phyloP scores from a whole-genome alignment of 352 stramenopile species.

The Phytopythium oedochilum region DNA sequence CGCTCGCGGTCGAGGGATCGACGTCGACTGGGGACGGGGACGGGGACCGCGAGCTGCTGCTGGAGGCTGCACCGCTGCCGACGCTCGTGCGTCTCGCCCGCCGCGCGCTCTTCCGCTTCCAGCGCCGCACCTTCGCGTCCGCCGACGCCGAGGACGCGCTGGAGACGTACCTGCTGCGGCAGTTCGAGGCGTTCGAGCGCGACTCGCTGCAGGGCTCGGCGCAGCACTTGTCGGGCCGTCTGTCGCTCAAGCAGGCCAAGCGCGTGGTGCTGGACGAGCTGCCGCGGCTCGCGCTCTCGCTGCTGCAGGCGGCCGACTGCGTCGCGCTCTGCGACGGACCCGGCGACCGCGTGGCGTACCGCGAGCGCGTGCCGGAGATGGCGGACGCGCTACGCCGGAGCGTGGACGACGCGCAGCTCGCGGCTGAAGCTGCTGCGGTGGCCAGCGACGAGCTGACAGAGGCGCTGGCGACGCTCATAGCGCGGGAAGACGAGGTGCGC shows the following conservation, averaged over 20 bases:
- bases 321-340: conserved; percentile 21
- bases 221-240: conserved; percentile 38
- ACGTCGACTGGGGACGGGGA: background rate
- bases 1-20: conserved; percentile 13
- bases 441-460: conserved; percentile 4
- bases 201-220: conserved; percentile 36
- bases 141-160: conserved; percentile 21
- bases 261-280: conserved; percentile 37
- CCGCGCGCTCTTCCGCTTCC: conserved; percentile 54
- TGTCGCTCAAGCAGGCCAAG: conserved; percentile 44
- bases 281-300: conserved; percentile 48
- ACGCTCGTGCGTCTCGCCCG: conserved; percentile 41
- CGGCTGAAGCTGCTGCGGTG: conserved; percentile 5
- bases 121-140: conserved; percentile 31
- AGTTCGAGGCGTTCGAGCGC: conserved; percentile 49
- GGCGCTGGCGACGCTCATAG: conserved; percentile 3
- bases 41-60: conserved; percentile 11
- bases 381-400: conserved; percentile 18
- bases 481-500: conserved; percentile 25
- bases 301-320: conserved; percentile 43
- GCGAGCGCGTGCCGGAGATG: conserved; percentile 27
- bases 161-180: conserved; percentile 36
- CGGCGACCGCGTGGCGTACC: conserved; percentile 44
- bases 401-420: conserved; percentile 23
- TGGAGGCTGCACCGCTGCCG: conserved; percentile 31